Conservation (phyloP, 495 filamentous ascomycete genomes). For the Xylaria longipes region DNA sequence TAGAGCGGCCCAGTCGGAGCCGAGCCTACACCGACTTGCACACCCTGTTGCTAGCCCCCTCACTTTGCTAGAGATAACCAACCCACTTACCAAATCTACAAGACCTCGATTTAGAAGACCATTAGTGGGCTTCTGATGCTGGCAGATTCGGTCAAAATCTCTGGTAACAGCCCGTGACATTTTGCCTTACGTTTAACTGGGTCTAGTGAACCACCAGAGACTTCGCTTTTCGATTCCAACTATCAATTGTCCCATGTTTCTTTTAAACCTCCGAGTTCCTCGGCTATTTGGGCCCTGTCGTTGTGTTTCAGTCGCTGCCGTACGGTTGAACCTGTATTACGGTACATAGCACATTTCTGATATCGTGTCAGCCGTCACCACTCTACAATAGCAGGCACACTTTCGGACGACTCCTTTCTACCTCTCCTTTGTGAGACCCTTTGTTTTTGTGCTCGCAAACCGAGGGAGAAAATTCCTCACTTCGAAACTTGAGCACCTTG, state of each 20-base stretch:
- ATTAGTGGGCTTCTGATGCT: neutral
- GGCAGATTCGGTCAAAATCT: neutral
- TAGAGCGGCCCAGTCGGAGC: conserved; percentile 14
- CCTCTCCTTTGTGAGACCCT: neutral
- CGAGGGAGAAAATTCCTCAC: neutral
- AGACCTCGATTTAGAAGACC: neutral
- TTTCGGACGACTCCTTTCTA: neutral
- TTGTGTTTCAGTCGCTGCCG: neutral
- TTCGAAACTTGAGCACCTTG: conserved; percentile 13
- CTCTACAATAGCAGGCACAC: neutral
- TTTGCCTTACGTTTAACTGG: conserved; percentile 1
- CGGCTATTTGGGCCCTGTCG: neutral
- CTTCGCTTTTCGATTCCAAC: neutral
- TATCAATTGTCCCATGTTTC: conserved; percentile 14
- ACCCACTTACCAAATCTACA: neutral
- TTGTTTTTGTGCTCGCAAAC: neutral
- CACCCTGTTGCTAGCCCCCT: conserved; percentile 6
- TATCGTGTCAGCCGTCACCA: neutral
- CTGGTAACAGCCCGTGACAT: conserved; percentile 4
- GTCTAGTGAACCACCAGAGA: conserved; percentile 5
- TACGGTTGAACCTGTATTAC: neutral
- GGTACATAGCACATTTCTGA: neutral
- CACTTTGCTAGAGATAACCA: neutral
- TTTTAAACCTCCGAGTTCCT: neutral
- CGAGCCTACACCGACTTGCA: conserved; percentile 20